These are phyloP conservation scores for Trametes elegans DNA, from an alignment of 768 basidiomycete genomes.

Conservation along the genomic window DNA sequence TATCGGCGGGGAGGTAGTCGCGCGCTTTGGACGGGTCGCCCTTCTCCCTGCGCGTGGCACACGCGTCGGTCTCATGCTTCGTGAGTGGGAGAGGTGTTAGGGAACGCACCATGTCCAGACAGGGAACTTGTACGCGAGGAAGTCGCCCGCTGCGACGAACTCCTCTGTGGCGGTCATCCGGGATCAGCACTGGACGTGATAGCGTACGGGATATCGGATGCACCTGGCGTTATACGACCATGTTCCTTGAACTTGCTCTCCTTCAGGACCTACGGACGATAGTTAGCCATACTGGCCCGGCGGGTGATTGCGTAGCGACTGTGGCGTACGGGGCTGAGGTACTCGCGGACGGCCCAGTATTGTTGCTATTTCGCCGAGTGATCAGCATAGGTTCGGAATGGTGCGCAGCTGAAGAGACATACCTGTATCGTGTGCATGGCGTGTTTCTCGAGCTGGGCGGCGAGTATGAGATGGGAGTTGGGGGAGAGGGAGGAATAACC, in stretches of 20 bases:
- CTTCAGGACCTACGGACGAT: conserved; percentile 71
- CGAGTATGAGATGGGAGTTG: not conserved
- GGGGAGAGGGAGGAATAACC: not conserved
- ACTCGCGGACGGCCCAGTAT: conserved; percentile 92
- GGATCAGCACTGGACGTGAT: conserved; percentile 9
- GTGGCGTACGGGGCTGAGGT: conserved; percentile 78
- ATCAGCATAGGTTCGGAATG: not conserved
- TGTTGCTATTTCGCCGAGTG: conserved; percentile 60
- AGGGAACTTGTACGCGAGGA: conserved; percentile 96
- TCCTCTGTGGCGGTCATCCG: conserved; percentile 60
- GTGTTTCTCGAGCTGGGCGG: conserved; percentile 11
- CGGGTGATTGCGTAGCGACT: conserved; percentile 15
- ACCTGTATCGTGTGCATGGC: conserved; percentile 52
- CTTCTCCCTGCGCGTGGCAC: conserved; percentile 66
- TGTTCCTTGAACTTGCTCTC: conserved; percentile 99
- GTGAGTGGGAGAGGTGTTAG: not conserved
- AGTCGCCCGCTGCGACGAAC: conserved; percentile 97
- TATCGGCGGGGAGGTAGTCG: conserved; percentile 92
- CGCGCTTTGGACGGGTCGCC: conserved; percentile 83
- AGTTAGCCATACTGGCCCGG: conserved; percentile 32
- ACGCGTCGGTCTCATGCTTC: conserved; percentile 4
- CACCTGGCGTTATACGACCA: conserved; percentile 92
- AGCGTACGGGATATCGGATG: conserved; percentile 25
- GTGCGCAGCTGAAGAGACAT: not conserved
- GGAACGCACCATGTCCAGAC: conserved; percentile 89